Evolutionary conservation across 2,329 filamentous ascomycete species (phyloP).

Genomic region (Phaeosphaeriaceae sp.): DNA sequence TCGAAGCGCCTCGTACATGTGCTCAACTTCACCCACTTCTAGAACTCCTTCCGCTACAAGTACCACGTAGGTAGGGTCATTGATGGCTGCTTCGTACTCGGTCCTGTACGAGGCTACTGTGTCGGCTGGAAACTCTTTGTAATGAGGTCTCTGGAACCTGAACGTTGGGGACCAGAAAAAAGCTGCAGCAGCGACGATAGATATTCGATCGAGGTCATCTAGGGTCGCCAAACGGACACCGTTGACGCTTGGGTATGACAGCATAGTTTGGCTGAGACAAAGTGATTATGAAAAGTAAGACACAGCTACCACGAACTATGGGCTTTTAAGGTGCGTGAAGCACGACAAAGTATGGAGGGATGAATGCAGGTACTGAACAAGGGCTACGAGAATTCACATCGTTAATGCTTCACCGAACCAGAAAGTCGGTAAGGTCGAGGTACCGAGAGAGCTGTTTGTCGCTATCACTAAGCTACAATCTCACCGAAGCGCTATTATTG

Average conservation of each 20-base stretch:
- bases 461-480: too few species aligned
- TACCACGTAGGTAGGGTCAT: conserved; percentile 19
- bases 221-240: conserved; percentile 31
- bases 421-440: background rate
- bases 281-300: background rate
- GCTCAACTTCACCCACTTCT: conserved; percentile 15
- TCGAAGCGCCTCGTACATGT: conserved; percentile 31
- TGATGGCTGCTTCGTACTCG: conserved; percentile 24
- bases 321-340: background rate
- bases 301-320: background rate
- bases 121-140: conserved; percentile 29
- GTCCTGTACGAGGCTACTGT: conserved; percentile 27
- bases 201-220: conserved; percentile 32
- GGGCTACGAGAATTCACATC: background rate
- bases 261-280: conserved; percentile 10
- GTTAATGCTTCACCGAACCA: background rate
- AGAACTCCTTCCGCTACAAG: conserved; percentile 24
- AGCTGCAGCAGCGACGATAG: conserved; percentile 35
- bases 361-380: background rate
- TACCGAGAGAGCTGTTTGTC: background rate
- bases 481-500: background rate
- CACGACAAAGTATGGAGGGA: background rate
- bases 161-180: conserved; percentile 41
- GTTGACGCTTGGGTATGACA: conserved; percentile 20
- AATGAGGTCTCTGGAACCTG: conserved; percentile 31